These are phyloP conservation scores for Seiridium cupressi DNA, from an alignment of 2,329 filamentous ascomycete species.

Conservation along the genomic window DNA sequence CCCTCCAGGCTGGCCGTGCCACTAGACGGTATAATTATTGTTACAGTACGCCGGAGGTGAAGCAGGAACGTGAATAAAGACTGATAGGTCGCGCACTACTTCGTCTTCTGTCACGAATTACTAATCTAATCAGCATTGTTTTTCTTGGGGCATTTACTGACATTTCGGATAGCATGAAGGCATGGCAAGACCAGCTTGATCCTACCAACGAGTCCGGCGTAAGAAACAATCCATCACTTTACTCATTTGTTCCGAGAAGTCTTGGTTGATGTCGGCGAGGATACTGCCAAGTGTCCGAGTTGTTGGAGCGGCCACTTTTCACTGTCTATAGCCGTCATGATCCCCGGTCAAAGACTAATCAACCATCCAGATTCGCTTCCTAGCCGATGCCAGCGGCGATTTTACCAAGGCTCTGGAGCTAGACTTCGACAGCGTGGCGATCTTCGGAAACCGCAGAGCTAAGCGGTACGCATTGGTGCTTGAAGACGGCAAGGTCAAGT, in stretches of 20 bases:
- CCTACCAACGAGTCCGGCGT: slow-evolving; percentile 73
- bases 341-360: background rate
- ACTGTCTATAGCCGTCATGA: background rate
- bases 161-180: slow-evolving; percentile 68
- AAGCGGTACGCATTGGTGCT: slow-evolving; percentile 86
- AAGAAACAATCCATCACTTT: slow-evolving; percentile 31
- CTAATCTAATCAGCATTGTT: background rate
- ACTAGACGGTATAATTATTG: background rate
- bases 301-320: too few species aligned
- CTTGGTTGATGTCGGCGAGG: background rate
- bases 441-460: slow-evolving; percentile 76
- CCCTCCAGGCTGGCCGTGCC: background rate
- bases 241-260: too few species aligned
- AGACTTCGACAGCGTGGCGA: slow-evolving; percentile 58
- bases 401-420: slow-evolving; percentile 86
- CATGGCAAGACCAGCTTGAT: slow-evolving; percentile 79
- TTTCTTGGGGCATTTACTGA: background rate
- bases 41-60: too few species aligned
- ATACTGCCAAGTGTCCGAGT: background rate
- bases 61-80: too few species aligned
- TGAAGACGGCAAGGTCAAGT: slow-evolving; percentile 81
- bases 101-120: too few species aligned
- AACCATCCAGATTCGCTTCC: slow-evolving; percentile 71
- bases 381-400: slow-evolving; percentile 74
- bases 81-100: too few species aligned